Base-by-base conservation (phyloP, 768 basidiomycete genomes). In the Rhodocollybia butyracea region DNA sequence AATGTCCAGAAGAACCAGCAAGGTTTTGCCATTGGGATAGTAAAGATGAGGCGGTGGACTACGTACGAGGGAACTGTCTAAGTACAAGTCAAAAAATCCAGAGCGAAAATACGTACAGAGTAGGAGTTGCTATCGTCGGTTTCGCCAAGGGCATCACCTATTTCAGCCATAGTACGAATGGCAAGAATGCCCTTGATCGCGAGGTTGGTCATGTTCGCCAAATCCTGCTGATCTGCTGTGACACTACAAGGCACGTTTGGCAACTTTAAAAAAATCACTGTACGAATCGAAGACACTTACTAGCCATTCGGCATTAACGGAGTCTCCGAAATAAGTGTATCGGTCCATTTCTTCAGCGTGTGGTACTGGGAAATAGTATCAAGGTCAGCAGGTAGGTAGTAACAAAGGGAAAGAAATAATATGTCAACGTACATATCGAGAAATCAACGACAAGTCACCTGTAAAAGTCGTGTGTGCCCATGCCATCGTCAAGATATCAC, bases 181-280 rank as follows among this genome's bases (percentile, higher is more conserved):
- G 41, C 60, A 29, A 61, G 15, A 24, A 59, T 59, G n/a, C 50
- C 54, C 39, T 61, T 61, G 30, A 61, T 45, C 3, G 57, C 57
- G 26, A 61, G 43, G 34, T 61, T 61, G 12, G 60, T 58, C 54
- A 56, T 52, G 26, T 56, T 54, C 43, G 26, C 15, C 11, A 1
- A 56, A 29, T n/a, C 48, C 57, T 24, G 58, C 57, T 26, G 41
- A 50, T 5, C 19, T 32, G 43, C 30, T n/a, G 22, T 43, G 45
- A 39, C 22, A 29, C n/a, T n/a, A 22, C 3, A 13, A 50, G 19
- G 19, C 17, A 32, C 3, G 1, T 2, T 50, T 2, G 38, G 22
- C 31, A 31, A 24, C 2, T n/a, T n/a, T n/a, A n/a, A n/a, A n/a
- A n/a, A n/a, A n/a, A n/a, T n/a, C n/a, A n/a, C n/a, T n/a, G n/a